Evolutionary conservation across 805 yeast genomes (phyloP).

Genomic region (Candida chilensis): DNA sequence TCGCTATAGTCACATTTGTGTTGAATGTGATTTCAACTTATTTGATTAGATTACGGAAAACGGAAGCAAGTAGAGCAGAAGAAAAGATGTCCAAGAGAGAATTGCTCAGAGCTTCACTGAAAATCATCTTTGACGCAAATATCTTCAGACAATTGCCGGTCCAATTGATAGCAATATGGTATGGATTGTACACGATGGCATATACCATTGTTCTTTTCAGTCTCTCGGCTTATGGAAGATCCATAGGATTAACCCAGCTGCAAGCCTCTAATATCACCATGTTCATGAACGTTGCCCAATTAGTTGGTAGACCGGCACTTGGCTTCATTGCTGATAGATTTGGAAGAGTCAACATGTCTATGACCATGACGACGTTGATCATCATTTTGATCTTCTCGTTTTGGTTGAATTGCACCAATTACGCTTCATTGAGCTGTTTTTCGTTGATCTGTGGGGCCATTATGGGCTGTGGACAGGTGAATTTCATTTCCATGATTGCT

Average conservation of each 20-base stretch:
- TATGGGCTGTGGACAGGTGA: conserved; percentile 11
- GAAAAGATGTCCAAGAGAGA: conserved; percentile 2
- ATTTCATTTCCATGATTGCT: neutral
- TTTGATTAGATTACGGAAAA: too few species aligned
- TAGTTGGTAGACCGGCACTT: conserved; percentile 40
- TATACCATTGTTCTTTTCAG: conserved; percentile 25
- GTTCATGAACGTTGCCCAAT: conserved; percentile 29
- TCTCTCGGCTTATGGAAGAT: conserved; percentile 25
- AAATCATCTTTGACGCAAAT: conserved; percentile 14
- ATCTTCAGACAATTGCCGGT: conserved; percentile 16
- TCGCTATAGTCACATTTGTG: conserved; percentile 8
- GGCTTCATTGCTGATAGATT: conserved; percentile 34
- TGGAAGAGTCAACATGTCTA: conserved; percentile 34
- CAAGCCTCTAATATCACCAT: conserved; percentile 24
- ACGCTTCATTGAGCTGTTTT: conserved; percentile 19
- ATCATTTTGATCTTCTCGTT: conserved; percentile 19
- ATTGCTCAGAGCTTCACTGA: conserved; percentile 11
- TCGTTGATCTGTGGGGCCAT: conserved; percentile 17
- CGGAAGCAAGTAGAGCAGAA: too few species aligned
- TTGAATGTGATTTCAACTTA: conserved; percentile 5
- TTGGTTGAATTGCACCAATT: conserved; percentile 26
- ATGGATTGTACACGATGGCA: conserved; percentile 20
- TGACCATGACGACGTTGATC: conserved; percentile 10
- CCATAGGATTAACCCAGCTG: conserved; percentile 20
- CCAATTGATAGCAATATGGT: conserved; percentile 19